Base-by-base conservation (phyloP, 2,329 filamentous ascomycete genomes). In the Didymella exigua region DNA sequence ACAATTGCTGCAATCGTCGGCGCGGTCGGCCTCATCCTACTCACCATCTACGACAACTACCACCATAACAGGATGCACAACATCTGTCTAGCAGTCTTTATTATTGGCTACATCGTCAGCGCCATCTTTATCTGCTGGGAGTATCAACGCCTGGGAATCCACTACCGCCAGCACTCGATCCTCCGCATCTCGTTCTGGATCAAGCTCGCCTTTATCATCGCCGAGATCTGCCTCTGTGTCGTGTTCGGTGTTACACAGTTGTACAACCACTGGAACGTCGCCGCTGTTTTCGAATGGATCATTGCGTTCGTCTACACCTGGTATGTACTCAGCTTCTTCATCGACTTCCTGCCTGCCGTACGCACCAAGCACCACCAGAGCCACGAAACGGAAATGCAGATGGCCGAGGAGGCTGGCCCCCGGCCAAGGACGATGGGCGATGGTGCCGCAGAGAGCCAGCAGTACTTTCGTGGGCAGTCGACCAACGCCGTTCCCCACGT, bases 101-200 rank as follows among this genome's bases (percentile, higher is more conserved):
- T 97, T 45, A 86, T 76, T 13, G 95, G 91, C 29, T 98, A 96
- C 74, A 79, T 97, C 49, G 71, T 96, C 49, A 91, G 88, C 4
- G 93, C 93, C 51, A 83, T 97, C 63, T 93, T 93, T 75, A 89
- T 93, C 62, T 97, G 93, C 79, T 87, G 86, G 78, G 92, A 97
- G 74, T 97, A 96, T 74, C 89, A 95, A 68, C 87, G 90, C 2
- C 82, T 98, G 1, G 91, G 92, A 23, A 86, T 89, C 48, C 88
- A 89, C 72, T 90, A 93, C 79, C 88, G 88, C 59, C 79, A 92
- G 56, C 85, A 93, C 75, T 84, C 82, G 49, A 78, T 95, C 61
- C 84, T 99, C 10, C 84, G 87, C 42, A 74, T 82, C 56, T 95
- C 89, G 52, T 98, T 98, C 80, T 93, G 87, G 84, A 81, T 95